Evolutionary conservation across 148 eudicot genomes (phyloP).

Genomic region (Vaccinium macrocarpon): DNA sequence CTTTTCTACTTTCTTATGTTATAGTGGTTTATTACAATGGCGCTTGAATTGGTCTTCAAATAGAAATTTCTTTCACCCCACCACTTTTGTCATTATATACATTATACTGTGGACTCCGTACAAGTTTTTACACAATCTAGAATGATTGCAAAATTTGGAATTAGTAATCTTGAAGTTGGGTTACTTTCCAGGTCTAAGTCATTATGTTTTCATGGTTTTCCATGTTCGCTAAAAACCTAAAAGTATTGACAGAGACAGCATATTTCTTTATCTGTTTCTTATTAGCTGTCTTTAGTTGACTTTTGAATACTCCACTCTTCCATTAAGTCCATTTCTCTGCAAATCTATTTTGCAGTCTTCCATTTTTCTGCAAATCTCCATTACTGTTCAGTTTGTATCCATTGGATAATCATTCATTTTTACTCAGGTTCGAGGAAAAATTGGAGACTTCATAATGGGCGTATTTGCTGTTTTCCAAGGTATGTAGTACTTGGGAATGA

Average conservation of each 20-base stretch:
- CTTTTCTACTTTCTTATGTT: not conserved
- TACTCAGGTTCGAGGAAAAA: slow-evolving; percentile 61
- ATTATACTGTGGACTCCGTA: not conserved
- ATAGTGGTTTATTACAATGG: not conserved
- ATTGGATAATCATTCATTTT: not conserved
- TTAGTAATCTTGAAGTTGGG: not conserved
- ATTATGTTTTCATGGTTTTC: not conserved
- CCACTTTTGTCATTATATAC: not conserved
- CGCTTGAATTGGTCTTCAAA: not conserved
- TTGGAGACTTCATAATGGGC: slow-evolving; percentile 60
- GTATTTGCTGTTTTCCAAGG: slow-evolving; percentile 76
- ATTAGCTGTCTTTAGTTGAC: not conserved
- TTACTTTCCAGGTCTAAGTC: not conserved
- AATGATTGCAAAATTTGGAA: not conserved
- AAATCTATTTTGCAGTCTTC: not conserved
- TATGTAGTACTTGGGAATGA: slow-evolving; percentile 19
- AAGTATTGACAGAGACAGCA: not conserved
- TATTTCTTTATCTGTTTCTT: not conserved
- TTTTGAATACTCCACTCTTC: not conserved
- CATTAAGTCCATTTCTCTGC: not conserved
- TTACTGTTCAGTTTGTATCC: not conserved
- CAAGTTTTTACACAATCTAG: not conserved
- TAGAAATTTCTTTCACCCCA: not conserved
- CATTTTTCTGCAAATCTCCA: not conserved
- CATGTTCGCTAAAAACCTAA: not conserved